Evolutionary conservation across 169 alveolate species (phyloP), one percentile per base, ranked within the genome.

Genomic region (Eimeria falciformis): DNA sequence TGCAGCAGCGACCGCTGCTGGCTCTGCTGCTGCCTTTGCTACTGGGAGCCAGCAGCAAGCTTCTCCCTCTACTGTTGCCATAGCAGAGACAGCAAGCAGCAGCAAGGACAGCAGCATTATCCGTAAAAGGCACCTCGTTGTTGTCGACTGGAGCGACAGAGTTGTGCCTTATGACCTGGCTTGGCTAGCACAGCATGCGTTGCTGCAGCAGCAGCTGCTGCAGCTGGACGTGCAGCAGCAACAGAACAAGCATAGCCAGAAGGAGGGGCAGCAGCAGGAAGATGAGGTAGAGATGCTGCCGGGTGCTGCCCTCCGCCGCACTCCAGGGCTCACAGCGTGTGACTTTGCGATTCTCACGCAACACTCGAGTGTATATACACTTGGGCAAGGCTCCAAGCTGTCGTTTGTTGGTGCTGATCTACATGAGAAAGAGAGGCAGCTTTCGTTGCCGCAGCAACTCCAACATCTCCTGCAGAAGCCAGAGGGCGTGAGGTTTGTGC

Each of bases 281-380:
- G 9, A 9, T 11, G 9, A 62, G 12, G 11, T 23, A 25, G 75
- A 18, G 37, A 6, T 62, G 75, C 75, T 62, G 12, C 75, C n/a
- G 11, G 75, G 75, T 12, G 11, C 25, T 14, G 62, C 62, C n/a
- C 43, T 21, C 23, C 21, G 25, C 66, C 86, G 23, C 18, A 45
- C 29, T 11, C 3, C n/a, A 9, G 79, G 56, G 6, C 9, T 9
- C 3, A 18, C 33, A 6, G 65, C 84, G 79, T 86, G 89, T 77
- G 96, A 95, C 94, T 91, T 81, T 75, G 94, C 94, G 43, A 43
- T 95, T 50, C 75, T 95, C 21, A 91, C 93, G 71, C 96, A 95
- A 68, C 96, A 95, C 21, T 66, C 96, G 9, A 92, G 94, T 9
- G 95, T 94, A 9, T 95, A 93, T 56, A 95, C 96, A n/a, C 50